These are phyloP conservation scores for Kodamaea restingae DNA, from an alignment of 805 yeast species.

Conservation along the genomic window DNA sequence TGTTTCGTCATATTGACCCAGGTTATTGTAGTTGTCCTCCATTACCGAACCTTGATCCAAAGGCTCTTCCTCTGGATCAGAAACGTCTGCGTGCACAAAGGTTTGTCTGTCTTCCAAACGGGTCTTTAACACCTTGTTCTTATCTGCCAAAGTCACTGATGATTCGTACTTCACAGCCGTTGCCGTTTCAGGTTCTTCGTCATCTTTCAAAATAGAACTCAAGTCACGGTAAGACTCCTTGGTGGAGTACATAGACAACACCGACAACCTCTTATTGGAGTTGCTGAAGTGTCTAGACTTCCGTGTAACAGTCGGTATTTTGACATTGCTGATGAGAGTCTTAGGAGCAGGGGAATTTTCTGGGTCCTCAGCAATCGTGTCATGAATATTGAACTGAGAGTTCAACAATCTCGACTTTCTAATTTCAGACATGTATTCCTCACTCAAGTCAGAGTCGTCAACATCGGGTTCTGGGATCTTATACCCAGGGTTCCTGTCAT, in stretches of 20 bases:
- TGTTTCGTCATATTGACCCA: conserved; percentile 29
- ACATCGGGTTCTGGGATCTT: conserved; percentile 36
- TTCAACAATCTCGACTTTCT: conserved; percentile 42
- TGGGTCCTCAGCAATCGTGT: conserved; percentile 6
- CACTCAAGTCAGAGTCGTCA: conserved; percentile 35
- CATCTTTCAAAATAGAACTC: conserved; percentile 32
- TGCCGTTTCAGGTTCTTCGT: conserved; percentile 14
- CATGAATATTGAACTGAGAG: conserved; percentile 33
- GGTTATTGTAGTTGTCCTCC: conserved; percentile 34
- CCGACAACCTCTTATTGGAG: conserved; percentile 64
- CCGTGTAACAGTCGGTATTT: conserved; percentile 68
- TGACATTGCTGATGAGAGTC: conserved; percentile 54
- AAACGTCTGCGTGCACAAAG: conserved; percentile 25
- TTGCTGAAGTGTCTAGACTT: conserved; percentile 58
- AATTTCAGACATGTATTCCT: conserved; percentile 43
- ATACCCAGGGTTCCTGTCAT: conserved; percentile 15
- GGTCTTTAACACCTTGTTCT: conserved; percentile 24
- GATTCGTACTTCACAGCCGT: conserved; percentile 1
- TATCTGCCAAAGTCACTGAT: conserved; percentile 1
- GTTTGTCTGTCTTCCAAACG: conserved; percentile 42
- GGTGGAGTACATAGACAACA: conserved; percentile 68
- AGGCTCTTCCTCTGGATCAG: conserved; percentile 27
- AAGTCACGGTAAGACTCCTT: conserved; percentile 60
- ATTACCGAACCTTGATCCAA: conserved; percentile 36
- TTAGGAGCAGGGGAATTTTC: conserved; percentile 35